Evolutionary conservation across 164 flowering plant genomes (phyloP), one percentile per base, ranked within the genome.

Genomic region (Chloranthus sessilifolius): DNA sequence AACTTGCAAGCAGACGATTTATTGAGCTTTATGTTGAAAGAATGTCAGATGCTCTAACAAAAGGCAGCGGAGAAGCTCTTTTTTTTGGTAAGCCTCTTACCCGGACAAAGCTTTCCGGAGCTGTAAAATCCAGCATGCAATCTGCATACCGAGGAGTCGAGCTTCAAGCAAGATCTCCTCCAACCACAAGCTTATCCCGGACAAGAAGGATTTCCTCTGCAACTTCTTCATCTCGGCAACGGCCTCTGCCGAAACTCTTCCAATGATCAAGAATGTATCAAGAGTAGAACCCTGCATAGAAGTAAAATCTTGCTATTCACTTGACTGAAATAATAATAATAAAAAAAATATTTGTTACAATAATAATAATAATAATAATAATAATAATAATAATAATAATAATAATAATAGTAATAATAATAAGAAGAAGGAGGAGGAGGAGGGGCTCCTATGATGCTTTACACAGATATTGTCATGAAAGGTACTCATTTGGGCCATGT

Each of bases 201-300:
- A 16, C 4, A 81, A 44, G 20, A 84, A 43, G 3, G 95, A 88
- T 47, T 64, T 84, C 10, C 51, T 67, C 29, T 77, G 79, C 33
- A 47, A 53, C 68, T 45, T 52, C 69, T 82, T 84, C 33, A 75
- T 75, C 74, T 86, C 83, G 3, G 76, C 24, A 28, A 92, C 66
- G 29, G 91, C 97, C 67, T 79, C 81, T 0, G 97, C 84, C 16
- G 96, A 88, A 50, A 81, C 82, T 73, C 72, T 76, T 43, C 95
- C 99, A 34, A 86, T 75, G 47, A 92, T 84, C 49, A 86, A 59
- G 73, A 84, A 88, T 9, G 82, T 61, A 58, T 82, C 88, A 0
- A 82, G 69, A 24, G 95, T 81, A 41, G 97, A 76, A 20, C 95
- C 85, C 61, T 76, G 84, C 75, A 73, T n/a, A n/a, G n/a, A n/a